Evolutionary conservation across 129 eudicot species (phyloP).

Genomic region (Artemisia annua): DNA sequence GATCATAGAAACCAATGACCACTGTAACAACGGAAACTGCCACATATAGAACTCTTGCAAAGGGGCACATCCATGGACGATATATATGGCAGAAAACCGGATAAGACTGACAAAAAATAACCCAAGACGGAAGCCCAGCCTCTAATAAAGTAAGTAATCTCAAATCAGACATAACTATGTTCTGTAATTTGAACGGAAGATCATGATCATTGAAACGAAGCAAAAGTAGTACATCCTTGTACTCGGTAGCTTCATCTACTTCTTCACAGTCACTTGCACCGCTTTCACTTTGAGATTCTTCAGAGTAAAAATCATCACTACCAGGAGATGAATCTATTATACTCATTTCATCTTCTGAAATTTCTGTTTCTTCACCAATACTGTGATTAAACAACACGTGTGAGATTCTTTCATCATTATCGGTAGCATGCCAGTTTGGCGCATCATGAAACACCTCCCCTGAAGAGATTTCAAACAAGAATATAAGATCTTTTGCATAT

Average conservation of each 20-base stretch:
- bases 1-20: slow-evolving; percentile 85
- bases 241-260: slow-evolving; percentile 46
- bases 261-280: slow-evolving; percentile 38
- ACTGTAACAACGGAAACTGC: slow-evolving; percentile 75
- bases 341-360: slow-evolving; percentile 16
- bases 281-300: slow-evolving; percentile 27
- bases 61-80: slow-evolving; percentile 97
- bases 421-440: slow-evolving; percentile 13
- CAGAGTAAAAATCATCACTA: slow-evolving; percentile 31
- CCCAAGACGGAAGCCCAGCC: slow-evolving; percentile 99
- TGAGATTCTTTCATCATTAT: slow-evolving; percentile 36
- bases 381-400: slow-evolving; percentile 7
- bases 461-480: slow-evolving; percentile 27
- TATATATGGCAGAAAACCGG: slow-evolving; percentile 85
- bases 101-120: slow-evolving; percentile 85
- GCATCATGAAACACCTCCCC: slow-evolving; percentile 81
- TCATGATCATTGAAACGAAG: slow-evolving; percentile 76
- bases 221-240: slow-evolving; percentile 66
- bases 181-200: slow-evolving; percentile 73
- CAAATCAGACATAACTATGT: slow-evolving; percentile 57
- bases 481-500: neutral
- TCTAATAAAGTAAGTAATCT: slow-evolving; percentile 83
- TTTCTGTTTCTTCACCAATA: slow-evolving; percentile 32
- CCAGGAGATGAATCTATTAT: slow-evolving; percentile 31
- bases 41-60: slow-evolving; percentile 78